Base-by-base conservation (phyloP, 352 stramenopile species). In the Phytopythium oedochilum region DNA sequence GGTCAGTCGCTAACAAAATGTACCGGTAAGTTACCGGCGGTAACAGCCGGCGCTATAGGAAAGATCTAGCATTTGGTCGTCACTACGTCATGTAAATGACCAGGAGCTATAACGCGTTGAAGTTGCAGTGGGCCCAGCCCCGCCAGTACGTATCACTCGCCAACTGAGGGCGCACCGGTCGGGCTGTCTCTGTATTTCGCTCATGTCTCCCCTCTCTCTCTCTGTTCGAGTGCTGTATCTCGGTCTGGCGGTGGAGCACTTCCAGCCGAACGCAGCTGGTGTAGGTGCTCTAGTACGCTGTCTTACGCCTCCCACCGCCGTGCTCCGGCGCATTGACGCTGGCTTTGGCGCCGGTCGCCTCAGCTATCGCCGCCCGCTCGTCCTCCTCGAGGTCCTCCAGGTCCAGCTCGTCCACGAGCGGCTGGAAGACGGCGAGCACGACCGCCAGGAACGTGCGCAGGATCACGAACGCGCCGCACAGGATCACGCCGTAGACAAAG, bases 381-480 rank as follows among this genome's bases (percentile, higher is more conserved):
- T 53, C 47, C 17, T 53, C 47, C 12, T 53, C 47, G 5, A 53
- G 31, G n/a, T 53, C 47, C 23, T 53, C 47, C 31, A 53, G 29
- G 23, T 53, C 47, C n/a, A 53, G 20, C 34, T 62, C 56, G 31
- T 62, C 56, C 23, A 49, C 34, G 18, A 63, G 52, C 26, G 70
- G 59, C 59, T 92, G 78, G 47, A 92, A 84, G 53, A 89, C 61
- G 35, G 80, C 81, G 57, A 71, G 71, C 43, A 89, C 48, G 12
- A 90, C 64, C 35, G 85, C 74, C 32, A 88, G 73, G 61, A 88
- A 85, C 52, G 83, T 89, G 55, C 85, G 82, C 38, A 95, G 64
- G 42, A 93, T 86, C 55, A 95, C 81, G n/a, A 79, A 78, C 18
- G 83, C 76, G 29, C 75, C 79, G 55, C 85, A 93, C n/a, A 95